Conservation (phyloP, 1,139 yeast genomes). For the Yamadazyma jaroonii region DNA sequence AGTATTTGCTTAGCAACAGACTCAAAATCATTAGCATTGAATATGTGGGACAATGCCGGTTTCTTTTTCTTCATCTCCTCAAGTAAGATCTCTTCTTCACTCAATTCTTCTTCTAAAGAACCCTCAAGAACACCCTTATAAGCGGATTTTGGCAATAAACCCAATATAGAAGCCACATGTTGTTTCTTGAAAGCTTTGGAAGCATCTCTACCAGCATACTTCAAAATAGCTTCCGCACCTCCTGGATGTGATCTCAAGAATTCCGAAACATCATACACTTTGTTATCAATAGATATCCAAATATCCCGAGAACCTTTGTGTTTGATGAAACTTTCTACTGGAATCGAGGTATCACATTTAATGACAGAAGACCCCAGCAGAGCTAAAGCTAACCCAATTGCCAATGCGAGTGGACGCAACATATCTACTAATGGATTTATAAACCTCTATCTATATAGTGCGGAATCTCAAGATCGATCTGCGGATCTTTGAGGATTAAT, state of each 20-base stretch:
- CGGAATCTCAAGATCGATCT: no score
- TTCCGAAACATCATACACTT: conserved; percentile 28
- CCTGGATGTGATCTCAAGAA: conserved; percentile 26
- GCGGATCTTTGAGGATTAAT: no score
- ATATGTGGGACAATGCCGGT: conserved; percentile 57
- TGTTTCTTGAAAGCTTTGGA: conserved; percentile 11
- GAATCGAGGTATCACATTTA: not conserved
- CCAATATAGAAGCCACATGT: conserved; percentile 10
- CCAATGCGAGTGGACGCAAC: not conserved
- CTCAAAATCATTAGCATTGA: conserved; percentile 71
- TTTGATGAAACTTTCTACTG: not conserved
- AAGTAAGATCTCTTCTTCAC: conserved; percentile 9
- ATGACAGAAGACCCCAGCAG: not conserved
- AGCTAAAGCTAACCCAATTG: not conserved
- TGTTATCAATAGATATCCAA: conserved; percentile 26
- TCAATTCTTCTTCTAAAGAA: conserved; percentile 10
- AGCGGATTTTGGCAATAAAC: conserved; percentile 12
- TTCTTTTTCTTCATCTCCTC: conserved; percentile 11
- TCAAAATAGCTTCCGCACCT: conserved; percentile 21
- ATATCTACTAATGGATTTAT: not conserved
- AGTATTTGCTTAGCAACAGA: conserved; percentile 68
- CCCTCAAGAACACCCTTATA: conserved; percentile 13
- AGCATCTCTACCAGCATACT: conserved; percentile 29
- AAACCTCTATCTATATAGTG: not conserved
- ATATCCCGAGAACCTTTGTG: conserved; percentile 3